Conservation (phyloP, 352 stramenopile genomes). For the Globisporangium camurandrum region DNA sequence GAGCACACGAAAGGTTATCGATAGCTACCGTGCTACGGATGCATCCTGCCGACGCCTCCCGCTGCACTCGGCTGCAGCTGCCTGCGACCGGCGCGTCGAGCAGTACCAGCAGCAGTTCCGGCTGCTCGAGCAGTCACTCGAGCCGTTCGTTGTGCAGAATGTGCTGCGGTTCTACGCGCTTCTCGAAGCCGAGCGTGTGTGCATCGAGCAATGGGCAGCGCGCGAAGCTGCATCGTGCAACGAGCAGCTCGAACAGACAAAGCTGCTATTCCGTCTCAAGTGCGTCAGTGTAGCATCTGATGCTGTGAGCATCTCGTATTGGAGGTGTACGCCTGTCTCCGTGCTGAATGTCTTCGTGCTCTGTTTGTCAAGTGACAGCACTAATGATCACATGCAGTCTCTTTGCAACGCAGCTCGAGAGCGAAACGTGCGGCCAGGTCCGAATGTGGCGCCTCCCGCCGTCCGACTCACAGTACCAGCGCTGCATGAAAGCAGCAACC, state of each 20-base stretch:
- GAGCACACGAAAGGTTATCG: conserved; percentile 1
- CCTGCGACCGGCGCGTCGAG: not conserved
- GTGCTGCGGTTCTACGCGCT: conserved; percentile 39
- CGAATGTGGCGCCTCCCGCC: conserved; percentile 36
- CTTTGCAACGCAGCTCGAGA: conserved; percentile 59
- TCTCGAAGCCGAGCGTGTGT: conserved; percentile 36
- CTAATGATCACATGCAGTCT: conserved; percentile 14
- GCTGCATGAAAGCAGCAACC: conserved; percentile 55
- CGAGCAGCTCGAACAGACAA: conserved; percentile 24
- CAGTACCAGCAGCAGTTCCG: conserved; percentile 20
- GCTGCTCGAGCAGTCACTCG: conserved; percentile 21
- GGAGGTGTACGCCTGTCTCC: not conserved
- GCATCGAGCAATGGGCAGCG: conserved; percentile 26
- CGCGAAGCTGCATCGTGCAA: conserved; percentile 20
- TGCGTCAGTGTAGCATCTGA: conserved; percentile 7
- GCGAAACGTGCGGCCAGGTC: conserved; percentile 49
- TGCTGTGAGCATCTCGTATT: not conserved
- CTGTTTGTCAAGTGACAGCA: not conserved
- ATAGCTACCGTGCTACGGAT: not conserved
- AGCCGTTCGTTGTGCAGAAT: conserved; percentile 19
- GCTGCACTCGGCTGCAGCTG: not conserved
- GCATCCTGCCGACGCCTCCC: not conserved
- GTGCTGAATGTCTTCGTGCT: too few species aligned
- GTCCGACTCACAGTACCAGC: conserved; percentile 39
- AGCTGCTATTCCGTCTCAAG: conserved; percentile 41